Base-by-base conservation (phyloP, 176 grass and related monocot genomes). In the Chloris gayana region DNA sequence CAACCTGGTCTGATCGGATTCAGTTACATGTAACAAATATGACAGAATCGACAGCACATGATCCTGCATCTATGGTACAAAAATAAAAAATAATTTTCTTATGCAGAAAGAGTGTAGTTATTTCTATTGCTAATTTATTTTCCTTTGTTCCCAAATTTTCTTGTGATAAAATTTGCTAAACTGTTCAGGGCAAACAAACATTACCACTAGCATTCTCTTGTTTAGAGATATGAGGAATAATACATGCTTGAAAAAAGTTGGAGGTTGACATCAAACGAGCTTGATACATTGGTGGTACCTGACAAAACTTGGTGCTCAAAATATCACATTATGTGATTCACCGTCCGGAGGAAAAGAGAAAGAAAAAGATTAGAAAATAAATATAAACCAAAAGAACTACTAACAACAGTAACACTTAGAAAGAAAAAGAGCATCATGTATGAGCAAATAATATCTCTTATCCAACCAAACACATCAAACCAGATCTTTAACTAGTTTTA, bases 281-380 rank as follows among this genome's bases (percentile, higher is more conserved):
- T 39, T 73, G 60, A 67, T 58, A 67, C 59, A 85, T 57, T 65
- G 21, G 60, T 79, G 27, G 69, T 46, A 74, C 46, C 72, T 54
- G 82, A 81, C 50, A 46, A 47, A 68, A 62, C 58, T n/a, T n/a
- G n/a, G n/a, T n/a, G n/a, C n/a, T n/a, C n/a, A n/a, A n/a, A n/a
- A n/a, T n/a, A 76, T 76, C 44, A 2, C 17, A 50, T 53, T 19
- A 18, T 19, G 18, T 53, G 5, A 74, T 81, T 69, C 50, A 39
- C 54, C 1, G 19, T 64, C 54, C 26, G 70, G 72, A 61, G 19
- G 35, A 69, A 75, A n/a, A 70, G 25, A 61, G 14, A 79, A 50
- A 68, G 35, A 74, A 71, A 85, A 59, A 25, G 31, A 42, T 42
- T 45, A 18, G 74, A 59, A 68, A 70, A 70, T 14, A 50, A 85